Evolutionary conservation across 2,329 filamentous ascomycete genomes (phyloP).

Genomic region (Phialophora expanda): DNA sequence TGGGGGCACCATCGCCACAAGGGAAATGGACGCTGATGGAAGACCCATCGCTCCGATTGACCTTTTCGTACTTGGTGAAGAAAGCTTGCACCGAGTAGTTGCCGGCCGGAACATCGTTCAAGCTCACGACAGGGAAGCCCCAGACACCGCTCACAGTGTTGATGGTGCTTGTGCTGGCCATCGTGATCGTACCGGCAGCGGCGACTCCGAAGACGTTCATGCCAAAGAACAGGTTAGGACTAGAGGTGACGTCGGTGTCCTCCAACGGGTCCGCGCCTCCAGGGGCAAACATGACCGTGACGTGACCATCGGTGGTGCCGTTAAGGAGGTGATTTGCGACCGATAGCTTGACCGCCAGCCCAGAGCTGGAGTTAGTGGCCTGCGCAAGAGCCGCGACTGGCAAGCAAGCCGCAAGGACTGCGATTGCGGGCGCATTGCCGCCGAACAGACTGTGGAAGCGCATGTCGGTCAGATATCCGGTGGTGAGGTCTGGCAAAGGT

Average conservation of each 20-base stretch:
- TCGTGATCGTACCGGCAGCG: conserved; percentile 4
- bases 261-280: conserved; percentile 25
- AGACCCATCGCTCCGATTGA: conserved; percentile 25
- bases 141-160: conserved; percentile 14
- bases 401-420: conserved; percentile 2
- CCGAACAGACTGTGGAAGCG: not conserved
- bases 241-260: conserved; percentile 27
- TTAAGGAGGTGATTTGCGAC: conserved; percentile 21
- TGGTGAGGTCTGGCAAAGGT: not conserved
- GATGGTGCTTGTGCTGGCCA: conserved; percentile 20
- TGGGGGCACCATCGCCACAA: conserved; percentile 26
- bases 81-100: conserved; percentile 30
- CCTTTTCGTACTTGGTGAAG: conserved; percentile 25
- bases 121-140: conserved; percentile 25
- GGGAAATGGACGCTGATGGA: conserved; percentile 24
- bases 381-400: conserved; percentile 7
- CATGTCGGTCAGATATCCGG: not conserved
- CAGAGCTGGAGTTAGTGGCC: conserved; percentile 1
- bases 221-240: conserved; percentile 27
- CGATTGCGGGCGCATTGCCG: not conserved
- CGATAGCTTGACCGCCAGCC: conserved; percentile 18
- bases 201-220: conserved; percentile 21
- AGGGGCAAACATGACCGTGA: conserved; percentile 26
- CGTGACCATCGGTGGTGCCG: conserved; percentile 21
- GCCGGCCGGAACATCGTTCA: conserved; percentile 21